Percentiles rank a stretch among this genome's conserved stretches.
These are phyloP conservation scores for Macadamia tetraphylla DNA, from an alignment of 164 flowering plant species.

Conservation along the genomic window DNA sequence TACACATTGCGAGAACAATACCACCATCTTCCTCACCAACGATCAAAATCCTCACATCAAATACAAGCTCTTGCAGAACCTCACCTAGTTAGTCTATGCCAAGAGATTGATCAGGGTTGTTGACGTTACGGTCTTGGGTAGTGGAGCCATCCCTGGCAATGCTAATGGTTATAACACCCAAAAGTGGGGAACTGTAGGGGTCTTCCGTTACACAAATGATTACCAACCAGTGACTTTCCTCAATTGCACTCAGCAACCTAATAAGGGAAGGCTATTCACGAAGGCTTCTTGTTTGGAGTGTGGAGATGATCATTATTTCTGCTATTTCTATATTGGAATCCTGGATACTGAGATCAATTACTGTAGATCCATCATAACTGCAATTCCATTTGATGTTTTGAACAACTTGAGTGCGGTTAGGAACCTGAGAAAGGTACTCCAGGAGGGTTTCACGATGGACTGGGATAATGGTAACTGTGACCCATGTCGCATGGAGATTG, in stretches of 20 bases:
- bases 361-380: slow-evolving; percentile 4
- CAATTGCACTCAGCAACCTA: neutral
- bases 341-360: slow-evolving; percentile 5
- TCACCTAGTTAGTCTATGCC: neutral
- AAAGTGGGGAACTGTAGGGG: neutral
- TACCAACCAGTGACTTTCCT: slow-evolving; percentile 3
- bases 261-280: neutral
- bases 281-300: slow-evolving; percentile 10
- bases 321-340: slow-evolving; percentile 3
- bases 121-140: slow-evolving; percentile 3
- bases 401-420: slow-evolving; percentile 6
- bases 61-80: neutral
- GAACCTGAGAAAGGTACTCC: slow-evolving; percentile 6
- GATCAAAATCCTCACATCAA: neutral
- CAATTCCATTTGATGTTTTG: neutral
- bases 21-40: slow-evolving; percentile 3
- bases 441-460: neutral
- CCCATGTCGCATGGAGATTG: too few relatives aligned
- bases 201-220: neutral
- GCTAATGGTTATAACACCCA: too few relatives aligned
- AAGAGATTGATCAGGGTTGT: neutral
- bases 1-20: slow-evolving; percentile 1
- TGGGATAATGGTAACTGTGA: neutral
- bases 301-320: slow-evolving; percentile 3
- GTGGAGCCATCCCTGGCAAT: neutral